Percentiles rank a stretch among this genome's conserved stretches.
Conservation (phyloP, 768 basidiomycete species). For the Auriscalpium microsporum region DNA sequence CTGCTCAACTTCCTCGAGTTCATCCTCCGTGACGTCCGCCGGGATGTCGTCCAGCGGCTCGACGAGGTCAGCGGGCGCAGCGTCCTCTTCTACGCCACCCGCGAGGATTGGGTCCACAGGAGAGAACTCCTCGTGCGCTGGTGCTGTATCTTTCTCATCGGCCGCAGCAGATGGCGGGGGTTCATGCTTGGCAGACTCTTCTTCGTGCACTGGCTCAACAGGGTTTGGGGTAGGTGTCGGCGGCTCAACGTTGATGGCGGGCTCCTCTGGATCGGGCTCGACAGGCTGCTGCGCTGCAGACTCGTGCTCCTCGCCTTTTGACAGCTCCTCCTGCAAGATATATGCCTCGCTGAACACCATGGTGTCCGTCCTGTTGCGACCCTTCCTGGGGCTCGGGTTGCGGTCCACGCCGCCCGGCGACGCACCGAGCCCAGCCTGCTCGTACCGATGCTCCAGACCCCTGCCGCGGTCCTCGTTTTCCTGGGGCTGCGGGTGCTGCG, state of each 20-base stretch:
- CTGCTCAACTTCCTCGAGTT: not conserved
- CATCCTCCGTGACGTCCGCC: not conserved
- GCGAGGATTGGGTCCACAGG: not conserved
- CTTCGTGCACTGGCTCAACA: not conserved
- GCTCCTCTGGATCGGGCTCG: not conserved
- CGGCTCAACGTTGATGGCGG: not conserved
- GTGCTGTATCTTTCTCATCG: not conserved
- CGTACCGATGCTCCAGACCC: slow-evolving; percentile 3
- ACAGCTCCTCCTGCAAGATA: slow-evolving; percentile 31
- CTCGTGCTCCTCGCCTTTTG: slow-evolving; percentile 14
- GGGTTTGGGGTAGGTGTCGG: not conserved
- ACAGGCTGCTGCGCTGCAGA: not conserved
- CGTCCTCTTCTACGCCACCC: not conserved
- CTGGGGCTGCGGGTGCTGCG: not conserved
- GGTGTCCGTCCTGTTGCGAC: slow-evolving; percentile 60
- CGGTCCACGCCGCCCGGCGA: slow-evolving; percentile 6
- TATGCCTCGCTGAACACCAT: slow-evolving; percentile 55
- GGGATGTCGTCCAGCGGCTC: not conserved
- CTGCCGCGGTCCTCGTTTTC: slow-evolving; percentile 11
- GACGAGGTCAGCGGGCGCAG: not conserved
- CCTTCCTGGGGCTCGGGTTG: slow-evolving; percentile 20
- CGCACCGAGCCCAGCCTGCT: slow-evolving; percentile 6
- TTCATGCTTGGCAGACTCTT: not conserved
- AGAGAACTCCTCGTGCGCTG: not conserved
- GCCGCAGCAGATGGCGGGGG: not conserved